These are phyloP conservation scores for Torulaspora quercuum DNA, from an alignment of 805 yeast genomes.

Conservation along the genomic window DNA sequence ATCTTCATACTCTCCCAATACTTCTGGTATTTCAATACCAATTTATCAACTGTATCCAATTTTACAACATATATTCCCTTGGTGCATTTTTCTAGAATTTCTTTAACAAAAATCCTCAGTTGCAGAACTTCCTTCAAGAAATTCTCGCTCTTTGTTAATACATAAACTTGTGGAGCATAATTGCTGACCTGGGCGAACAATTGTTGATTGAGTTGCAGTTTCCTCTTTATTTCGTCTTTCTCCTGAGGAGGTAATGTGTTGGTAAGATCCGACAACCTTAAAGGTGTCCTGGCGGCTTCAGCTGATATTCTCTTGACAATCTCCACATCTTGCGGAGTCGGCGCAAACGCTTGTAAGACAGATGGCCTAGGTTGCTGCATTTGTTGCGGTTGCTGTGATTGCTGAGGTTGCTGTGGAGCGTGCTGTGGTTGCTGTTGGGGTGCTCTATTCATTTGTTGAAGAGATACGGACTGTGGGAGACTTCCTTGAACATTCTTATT, in stretches of 20 bases:
- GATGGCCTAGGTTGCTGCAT: constrained; percentile 22
- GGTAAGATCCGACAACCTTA: constrained; percentile 65
- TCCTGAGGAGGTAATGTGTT: constrained; percentile 58
- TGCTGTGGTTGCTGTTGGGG: constrained; percentile 24
- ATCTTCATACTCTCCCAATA: constrained; percentile 74
- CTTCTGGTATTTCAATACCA: constrained; percentile 67
- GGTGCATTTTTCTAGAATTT: constrained; percentile 66
- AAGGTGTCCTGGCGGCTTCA: constrained; percentile 65
- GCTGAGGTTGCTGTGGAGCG: constrained; percentile 27
- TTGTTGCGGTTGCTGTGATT: constrained; percentile 19
- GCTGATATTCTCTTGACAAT: constrained; percentile 60
- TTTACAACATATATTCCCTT: constrained; percentile 64
- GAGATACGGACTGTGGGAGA: constrained; percentile 13
- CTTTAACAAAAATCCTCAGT: constrained; percentile 73
- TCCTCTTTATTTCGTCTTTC: constrained; percentile 55
- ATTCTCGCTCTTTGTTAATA: constrained; percentile 67
- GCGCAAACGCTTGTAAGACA: constrained; percentile 34
- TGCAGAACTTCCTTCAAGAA: constrained; percentile 76
- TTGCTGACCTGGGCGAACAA: constrained; percentile 68
- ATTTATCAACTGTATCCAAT: constrained; percentile 66
- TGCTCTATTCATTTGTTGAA: constrained; percentile 14
- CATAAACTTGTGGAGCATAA: constrained; percentile 71
- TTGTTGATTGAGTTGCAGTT: constrained; percentile 46
- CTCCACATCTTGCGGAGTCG: constrained; percentile 59
- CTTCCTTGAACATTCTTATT: constrained; percentile 16